phyloP scores from a whole-genome alignment of 2,329 filamentous ascomycete species.

The Hypoxylon sp. region DNA sequence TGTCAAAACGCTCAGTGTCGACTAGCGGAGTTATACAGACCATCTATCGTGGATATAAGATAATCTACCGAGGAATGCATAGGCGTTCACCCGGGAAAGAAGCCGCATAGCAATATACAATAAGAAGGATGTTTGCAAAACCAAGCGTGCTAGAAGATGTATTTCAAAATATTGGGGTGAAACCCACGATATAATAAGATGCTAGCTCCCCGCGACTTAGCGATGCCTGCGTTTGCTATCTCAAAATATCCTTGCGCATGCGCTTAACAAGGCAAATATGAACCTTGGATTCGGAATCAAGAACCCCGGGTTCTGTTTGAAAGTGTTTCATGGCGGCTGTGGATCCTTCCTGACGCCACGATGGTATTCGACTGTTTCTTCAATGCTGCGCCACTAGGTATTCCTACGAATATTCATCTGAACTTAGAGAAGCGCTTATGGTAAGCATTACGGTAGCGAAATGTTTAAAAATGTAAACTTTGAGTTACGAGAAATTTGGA shows the following conservation, averaged over 20 bases:
- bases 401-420: too few relatives aligned
- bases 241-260: too few relatives aligned
- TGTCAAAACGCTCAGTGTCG: too few relatives aligned
- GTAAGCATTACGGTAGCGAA: too few relatives aligned
- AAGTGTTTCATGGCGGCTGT: constrained; percentile 18
- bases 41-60: constrained; percentile 3
- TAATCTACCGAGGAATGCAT: neutral
- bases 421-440: too few relatives aligned
- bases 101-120: constrained; percentile 6
- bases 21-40: neutral
- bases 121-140: too few relatives aligned
- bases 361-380: constrained; percentile 4
- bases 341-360: constrained; percentile 21
- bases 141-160: too few relatives aligned
- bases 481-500: neutral
- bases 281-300: neutral
- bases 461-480: neutral
- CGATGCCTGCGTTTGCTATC: too few relatives aligned
- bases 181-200: too few relatives aligned
- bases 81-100: neutral
- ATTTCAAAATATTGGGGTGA: too few relatives aligned
- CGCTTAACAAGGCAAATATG: constrained; percentile 7
- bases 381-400: constrained; percentile 22
- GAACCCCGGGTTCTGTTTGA: constrained; percentile 18
- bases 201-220: too few relatives aligned